Evolutionary conservation across 305 asterid genomes (phyloP).

Genomic region (Solanum hybrid): DNA sequence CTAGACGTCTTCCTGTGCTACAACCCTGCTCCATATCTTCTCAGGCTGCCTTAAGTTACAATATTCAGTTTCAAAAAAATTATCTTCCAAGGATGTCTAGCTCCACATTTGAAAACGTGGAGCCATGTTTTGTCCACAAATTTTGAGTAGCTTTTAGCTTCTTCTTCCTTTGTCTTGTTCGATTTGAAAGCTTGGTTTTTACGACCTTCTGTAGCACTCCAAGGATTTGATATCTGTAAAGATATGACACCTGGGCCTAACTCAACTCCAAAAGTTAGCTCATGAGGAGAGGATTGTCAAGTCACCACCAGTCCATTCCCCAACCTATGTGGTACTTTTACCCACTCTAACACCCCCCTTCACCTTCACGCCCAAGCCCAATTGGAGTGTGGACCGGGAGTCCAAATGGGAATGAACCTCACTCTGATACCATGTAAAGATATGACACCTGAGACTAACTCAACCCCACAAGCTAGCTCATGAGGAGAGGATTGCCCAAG

Average conservation of each 20-base stretch:
- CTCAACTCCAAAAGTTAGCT: background rate
- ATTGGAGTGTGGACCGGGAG: background rate
- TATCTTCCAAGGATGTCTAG: background rate
- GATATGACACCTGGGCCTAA: background rate
- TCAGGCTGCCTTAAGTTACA: background rate
- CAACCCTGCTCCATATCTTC: background rate
- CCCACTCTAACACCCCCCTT: background rate
- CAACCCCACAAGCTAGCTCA: background rate
- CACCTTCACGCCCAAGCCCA: background rate
- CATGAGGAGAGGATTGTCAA: background rate
- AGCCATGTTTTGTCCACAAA: background rate
- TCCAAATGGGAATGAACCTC: background rate
- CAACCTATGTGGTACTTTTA: background rate
- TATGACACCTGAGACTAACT: background rate
- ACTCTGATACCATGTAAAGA: background rate
- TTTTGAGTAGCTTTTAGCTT: background rate
- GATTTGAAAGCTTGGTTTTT: background rate
- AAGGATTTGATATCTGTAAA: too few species aligned
- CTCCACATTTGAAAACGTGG: background rate
- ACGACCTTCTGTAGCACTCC: background rate
- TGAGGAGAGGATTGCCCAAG: background rate
- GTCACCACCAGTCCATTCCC: background rate
- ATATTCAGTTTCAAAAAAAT: too few species aligned
- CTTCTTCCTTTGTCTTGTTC: background rate
- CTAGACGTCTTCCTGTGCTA: background rate